phyloP scores from a whole-genome alignment of 257 asterid species.

The Capsicum chinense region DNA sequence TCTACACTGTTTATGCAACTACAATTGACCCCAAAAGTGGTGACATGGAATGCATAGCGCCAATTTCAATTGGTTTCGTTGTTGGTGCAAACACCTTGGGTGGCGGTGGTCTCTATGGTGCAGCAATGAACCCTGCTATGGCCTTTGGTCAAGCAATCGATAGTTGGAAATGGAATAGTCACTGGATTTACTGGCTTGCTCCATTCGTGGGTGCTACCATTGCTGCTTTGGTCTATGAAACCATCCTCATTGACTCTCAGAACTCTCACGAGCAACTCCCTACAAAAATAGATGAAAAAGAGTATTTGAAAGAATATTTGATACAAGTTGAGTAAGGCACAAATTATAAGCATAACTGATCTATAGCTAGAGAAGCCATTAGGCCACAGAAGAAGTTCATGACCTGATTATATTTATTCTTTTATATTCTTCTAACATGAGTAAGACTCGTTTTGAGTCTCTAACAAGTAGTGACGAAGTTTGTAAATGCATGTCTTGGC shows the following conservation, averaged over 20 bases:
- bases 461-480: too few relatives aligned
- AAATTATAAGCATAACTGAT: not conserved
- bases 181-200: conserved; percentile 50
- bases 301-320: not conserved
- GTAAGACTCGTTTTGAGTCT: too few relatives aligned
- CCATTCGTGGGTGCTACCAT: conserved; percentile 66
- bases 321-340: not conserved
- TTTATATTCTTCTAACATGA: too few relatives aligned
- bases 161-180: conserved; percentile 68
- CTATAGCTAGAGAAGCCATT: not conserved
- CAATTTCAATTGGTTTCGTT: conserved; percentile 71
- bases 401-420: too few relatives aligned
- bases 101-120: conserved; percentile 72
- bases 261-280: conserved; percentile 62
- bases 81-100: conserved; percentile 84
- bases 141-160: conserved; percentile 81
- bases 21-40: conserved; percentile 87
- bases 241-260: conserved; percentile 51
- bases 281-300: not conserved
- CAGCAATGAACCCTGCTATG: conserved; percentile 86
- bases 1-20: conserved; percentile 31
- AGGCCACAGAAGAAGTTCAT: too few relatives aligned
- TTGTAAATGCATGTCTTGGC: too few relatives aligned
- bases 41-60: conserved; percentile 68
- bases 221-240: conserved; percentile 64